Evolutionary conservation across 176 grass and related monocot genomes (phyloP).

Genomic region (Chrysopogon serrulatus): DNA sequence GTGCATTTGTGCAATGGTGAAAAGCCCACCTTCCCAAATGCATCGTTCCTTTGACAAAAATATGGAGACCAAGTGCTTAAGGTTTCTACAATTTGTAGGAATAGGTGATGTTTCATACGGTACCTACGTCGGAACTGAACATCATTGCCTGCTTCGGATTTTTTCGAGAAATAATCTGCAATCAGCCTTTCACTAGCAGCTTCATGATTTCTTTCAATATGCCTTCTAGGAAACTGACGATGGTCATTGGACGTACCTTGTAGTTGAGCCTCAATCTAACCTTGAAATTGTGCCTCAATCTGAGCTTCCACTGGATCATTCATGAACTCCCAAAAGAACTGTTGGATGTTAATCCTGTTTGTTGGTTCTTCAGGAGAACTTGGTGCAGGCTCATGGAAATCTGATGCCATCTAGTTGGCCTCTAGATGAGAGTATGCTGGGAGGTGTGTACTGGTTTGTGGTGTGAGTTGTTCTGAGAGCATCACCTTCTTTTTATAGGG

Average conservation of each 20-base stretch:
- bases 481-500: neutral
- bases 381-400: neutral
- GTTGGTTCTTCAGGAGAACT: neutral
- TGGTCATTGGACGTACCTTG: too few relatives aligned
- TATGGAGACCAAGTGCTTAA: neutral
- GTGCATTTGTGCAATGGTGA: neutral
- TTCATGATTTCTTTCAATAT: neutral
- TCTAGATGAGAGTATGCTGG: neutral
- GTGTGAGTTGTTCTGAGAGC: neutral
- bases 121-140: neutral
- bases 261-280: too few relatives aligned
- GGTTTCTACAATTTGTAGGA: neutral
- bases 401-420: neutral
- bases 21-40: neutral
- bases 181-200: too few relatives aligned
- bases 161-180: neutral
- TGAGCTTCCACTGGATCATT: too few relatives aligned
- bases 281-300: too few relatives aligned
- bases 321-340: too few relatives aligned
- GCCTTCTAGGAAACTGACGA: too few relatives aligned
- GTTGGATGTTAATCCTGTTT: too few relatives aligned
- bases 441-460: neutral
- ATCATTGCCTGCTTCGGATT: neutral
- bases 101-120: neutral
- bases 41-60: neutral